A percentile compares a stretch with the other conserved stretches of the same genome.
These are phyloP conservation scores for Flammula alnicola DNA, from an alignment of 1,284 basidiomycete species.

Conservation along the genomic window DNA sequence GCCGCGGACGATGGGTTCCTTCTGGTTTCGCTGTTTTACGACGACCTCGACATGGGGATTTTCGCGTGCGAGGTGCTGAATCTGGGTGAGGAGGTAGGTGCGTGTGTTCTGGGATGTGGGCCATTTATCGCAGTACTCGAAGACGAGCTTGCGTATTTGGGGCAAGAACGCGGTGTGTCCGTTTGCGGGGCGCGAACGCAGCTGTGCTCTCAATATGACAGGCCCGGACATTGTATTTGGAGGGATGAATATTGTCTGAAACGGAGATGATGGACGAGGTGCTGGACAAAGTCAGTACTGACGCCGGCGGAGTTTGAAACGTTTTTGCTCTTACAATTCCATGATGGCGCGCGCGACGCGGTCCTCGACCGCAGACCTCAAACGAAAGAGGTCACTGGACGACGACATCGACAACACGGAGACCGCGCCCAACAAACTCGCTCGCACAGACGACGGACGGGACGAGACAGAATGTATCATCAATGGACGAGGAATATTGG, in stretches of 20 bases:
- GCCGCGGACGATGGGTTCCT: slow-evolving; percentile 76
- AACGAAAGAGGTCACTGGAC: slow-evolving; percentile 59
- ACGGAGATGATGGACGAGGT: slow-evolving; percentile 10
- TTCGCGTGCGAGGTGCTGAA: slow-evolving; percentile 64
- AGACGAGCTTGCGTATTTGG: slow-evolving; percentile 78
- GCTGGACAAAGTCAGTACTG: neutral
- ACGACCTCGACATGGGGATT: slow-evolving; percentile 85
- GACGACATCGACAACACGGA: slow-evolving; percentile 47
- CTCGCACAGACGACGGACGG: slow-evolving; percentile 41
- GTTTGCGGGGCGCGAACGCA: slow-evolving; percentile 68
- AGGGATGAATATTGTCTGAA: no score
- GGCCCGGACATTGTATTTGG: slow-evolving; percentile 24
- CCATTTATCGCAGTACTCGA: slow-evolving; percentile 85
- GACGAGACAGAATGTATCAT: slow-evolving; percentile 33
- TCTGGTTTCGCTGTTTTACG: slow-evolving; percentile 71
- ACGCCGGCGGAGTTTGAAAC: slow-evolving; percentile 32
- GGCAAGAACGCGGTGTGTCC: slow-evolving; percentile 74
- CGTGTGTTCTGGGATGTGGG: slow-evolving; percentile 75
- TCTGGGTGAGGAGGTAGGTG: slow-evolving; percentile 64
- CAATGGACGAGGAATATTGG: slow-evolving; percentile 68
- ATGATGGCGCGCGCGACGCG: slow-evolving; percentile 76
- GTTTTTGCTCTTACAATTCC: slow-evolving; percentile 28
- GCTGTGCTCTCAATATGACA: slow-evolving; percentile 52
- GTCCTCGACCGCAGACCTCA: slow-evolving; percentile 59
- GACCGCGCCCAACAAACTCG: slow-evolving; percentile 49